Evolutionary conservation across 306 rosid genomes (phyloP), one percentile per base, ranked within the genome.

Genomic region (Amphicarpaea edgeworthii): DNA sequence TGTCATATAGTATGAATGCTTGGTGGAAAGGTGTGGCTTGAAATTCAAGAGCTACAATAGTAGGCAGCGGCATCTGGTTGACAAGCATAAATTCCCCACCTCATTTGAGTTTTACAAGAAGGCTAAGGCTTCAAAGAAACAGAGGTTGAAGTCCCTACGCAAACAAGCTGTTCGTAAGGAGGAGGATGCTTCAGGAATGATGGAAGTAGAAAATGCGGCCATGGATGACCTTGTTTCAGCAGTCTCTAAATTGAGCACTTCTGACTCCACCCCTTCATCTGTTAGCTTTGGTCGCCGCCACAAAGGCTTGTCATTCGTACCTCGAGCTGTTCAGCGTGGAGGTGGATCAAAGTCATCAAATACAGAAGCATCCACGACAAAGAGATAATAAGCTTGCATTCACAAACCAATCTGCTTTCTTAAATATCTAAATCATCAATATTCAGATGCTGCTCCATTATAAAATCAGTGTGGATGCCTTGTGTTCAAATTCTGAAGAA

Each of bases 281-380:
- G 40, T 95, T 89, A 95, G 99, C 86, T 95, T 95, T 82, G 99
- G 99, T 20, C 96, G 85, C 68, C 90, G 91, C 63, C 78, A 76
- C 46, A 84, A 90, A 58, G 97, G 96, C 57, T 73, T 92, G 75
- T 72, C 92, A 43, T 85, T 89, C 46, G 85, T 82, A 51, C 98
- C 99, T 38, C 86, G 96, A 23, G 83, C 90, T 37, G 83, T 95
- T 85, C 93, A 82, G 73, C 87, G 59, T 2, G 90, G 87, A 30
- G 83, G 75, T 28, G 81, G 72, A 58, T 86, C 89, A 51, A 89
- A 83, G 73, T 60, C 84, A 2, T 46, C 82, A 20, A n/a, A n/a
- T n/a, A n/a, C n/a, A n/a, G n/a, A n/a, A n/a, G 74, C 79, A 54
- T 70, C 79, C 12, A 57, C 72, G 68, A 40, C 77, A 28, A 74